These are phyloP conservation scores for Elaeagnus macrophylla DNA, from an alignment of 306 rosid species.

Conservation along the genomic window DNA sequence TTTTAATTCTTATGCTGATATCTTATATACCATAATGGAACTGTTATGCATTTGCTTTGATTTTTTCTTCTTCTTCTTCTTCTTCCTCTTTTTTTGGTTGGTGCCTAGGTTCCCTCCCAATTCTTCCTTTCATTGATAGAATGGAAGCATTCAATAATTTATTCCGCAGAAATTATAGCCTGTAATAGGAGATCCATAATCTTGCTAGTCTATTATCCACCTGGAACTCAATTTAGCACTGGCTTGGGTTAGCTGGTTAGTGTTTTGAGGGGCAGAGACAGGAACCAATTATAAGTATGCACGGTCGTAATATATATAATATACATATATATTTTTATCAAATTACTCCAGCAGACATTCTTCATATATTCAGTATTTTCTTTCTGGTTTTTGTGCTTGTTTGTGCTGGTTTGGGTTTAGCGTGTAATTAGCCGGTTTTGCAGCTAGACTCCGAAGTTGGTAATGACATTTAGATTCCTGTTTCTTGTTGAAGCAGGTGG, in stretches of 20 bases:
- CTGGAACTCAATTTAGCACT: background rate
- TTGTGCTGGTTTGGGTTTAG: background rate
- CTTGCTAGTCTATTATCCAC: background rate
- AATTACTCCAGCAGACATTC: too few species aligned
- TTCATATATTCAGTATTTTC: too few species aligned
- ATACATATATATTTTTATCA: too few species aligned
- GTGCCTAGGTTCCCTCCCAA: too few species aligned
- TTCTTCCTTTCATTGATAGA: too few species aligned
- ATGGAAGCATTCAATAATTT: too few species aligned
- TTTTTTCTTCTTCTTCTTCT: too few species aligned
- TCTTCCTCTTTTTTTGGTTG: too few species aligned
- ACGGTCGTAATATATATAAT: too few species aligned
- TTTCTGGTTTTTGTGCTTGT: background rate
- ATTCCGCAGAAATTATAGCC: too few species aligned
- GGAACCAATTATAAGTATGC: too few species aligned
- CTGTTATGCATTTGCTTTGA: background rate
- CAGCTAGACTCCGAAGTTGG: background rate
- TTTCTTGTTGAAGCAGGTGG: constrained; percentile 57
- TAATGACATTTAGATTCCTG: constrained; percentile 7
- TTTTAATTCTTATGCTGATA: background rate
- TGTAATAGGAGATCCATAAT: background rate
- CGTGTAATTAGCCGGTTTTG: background rate
- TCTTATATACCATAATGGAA: constrained; percentile 1
- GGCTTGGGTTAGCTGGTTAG: background rate
- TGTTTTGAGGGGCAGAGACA: background rate